Evolutionary conservation across 345 rosid species (phyloP), one percentile per base, ranked within the genome.

Genomic region (Ceriops zippeliana): DNA sequence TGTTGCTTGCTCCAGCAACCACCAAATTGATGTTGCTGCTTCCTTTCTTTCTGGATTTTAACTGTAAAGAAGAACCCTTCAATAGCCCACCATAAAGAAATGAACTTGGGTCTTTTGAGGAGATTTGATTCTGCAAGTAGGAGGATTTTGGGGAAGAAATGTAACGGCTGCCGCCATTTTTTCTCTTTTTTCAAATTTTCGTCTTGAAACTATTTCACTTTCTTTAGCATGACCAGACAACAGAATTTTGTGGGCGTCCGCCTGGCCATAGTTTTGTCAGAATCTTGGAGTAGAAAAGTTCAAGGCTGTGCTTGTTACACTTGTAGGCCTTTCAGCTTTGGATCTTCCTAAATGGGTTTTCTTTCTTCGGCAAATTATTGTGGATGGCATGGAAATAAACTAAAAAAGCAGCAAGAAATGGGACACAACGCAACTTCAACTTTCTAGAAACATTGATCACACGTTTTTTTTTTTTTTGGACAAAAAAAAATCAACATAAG

Each of bases 91-190:
- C 82, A 35, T 77, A 73, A 73, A 86, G 80, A 61, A 73, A 70
- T 7, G 79, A 66, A 73, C 62, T 76, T 70, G 79, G 56, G 49
- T 85, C 88, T 63, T 76, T 74, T 9, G 65, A 63, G n/a, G 74
- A 51, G 53, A 67, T 68, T 76, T 81, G 81, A 65, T 80, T 86
- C 66, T 77, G 80, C 51, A 84, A 73, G 67, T 83, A 62, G 49
- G 63, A 38, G 58, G 86, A 78, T 62, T 80, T 86, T 32, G 90
- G 86, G 60, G 82, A 80, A 62, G 87, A 82, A 80, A 89, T 73
- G 89, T 77, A 51, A 86, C 57, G 79, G 86, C 78, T 53, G 86
- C 85, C 71, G 65, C 92, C 84, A 84, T 83, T 69, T 51, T 63
- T n/a, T 51, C 63, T n/a, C 37, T 34, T 63, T 1, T 31, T 31